Evolutionary conservation across 192 early-diverging fungal genomes (phyloP), one percentile per base, ranked within the genome.

Genomic region (Lunasporangiospora selenospora): DNA sequence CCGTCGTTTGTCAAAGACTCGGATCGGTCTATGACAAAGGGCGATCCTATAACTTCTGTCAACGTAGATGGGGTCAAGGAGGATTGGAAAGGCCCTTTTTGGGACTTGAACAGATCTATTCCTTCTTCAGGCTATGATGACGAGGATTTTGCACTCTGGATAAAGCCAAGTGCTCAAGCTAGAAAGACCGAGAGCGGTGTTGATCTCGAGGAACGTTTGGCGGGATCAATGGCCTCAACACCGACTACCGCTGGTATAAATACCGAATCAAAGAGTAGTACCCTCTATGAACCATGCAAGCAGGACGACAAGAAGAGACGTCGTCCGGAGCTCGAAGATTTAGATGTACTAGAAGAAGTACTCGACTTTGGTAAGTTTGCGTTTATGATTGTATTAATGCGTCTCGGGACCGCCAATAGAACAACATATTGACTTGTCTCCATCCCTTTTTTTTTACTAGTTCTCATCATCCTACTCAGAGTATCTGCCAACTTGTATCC

Each of bases 91-190:
- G n/a, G n/a, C n/a, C n/a, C n/a, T n/a, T n/a, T n/a, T n/a, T 64
- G 62, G 62, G 62, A 64, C 43, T 36, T 64, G 18, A 53, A 55
- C 52, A 64, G 49, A 29, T 48, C 50, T 13, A 19, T 60, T 6
- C 65, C 65, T 16, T 29, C 53, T 3, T 46, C 58, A 15, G 38
- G 37, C 12, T 71, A 71, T n/a, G 67, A 71, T 29, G 32, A 62
- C 37, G 67, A 71, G 33, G 34, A 51, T 1, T 71, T 71, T 52
- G 67, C 47, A 1, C 59, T 71, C 13, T 71, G 67, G 67, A 62
- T 71, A 30, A 52, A 51, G 12, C 43, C 67, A 31, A 55, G 41
- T 18, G 43, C 43, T 0, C 57, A 59, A 15, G 41, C 65, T 19
- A 39, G 65, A 3, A 58, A 56, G 2, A 43, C 53, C 2, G 57